Percentiles rank a stretch among this genome's conserved stretches.
Conservation (phyloP, 2,329 filamentous ascomycete genomes). For the Monilinia vaccinii-corymbosi region DNA sequence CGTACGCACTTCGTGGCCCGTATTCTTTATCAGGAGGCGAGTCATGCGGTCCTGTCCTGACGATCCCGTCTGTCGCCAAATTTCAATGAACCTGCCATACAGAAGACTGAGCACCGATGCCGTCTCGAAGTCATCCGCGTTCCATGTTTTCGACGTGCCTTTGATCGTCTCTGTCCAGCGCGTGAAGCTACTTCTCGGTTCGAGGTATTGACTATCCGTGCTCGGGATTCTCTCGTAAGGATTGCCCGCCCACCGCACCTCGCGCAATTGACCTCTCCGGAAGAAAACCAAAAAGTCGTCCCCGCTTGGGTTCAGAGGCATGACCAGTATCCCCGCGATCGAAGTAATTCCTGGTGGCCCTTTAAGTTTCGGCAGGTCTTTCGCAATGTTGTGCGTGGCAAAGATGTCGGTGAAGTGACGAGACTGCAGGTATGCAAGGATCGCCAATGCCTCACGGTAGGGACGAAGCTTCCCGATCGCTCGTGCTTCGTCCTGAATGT, state of each 20-base stretch:
- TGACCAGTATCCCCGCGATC: slow-evolving; percentile 73
- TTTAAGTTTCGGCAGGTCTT: slow-evolving; percentile 71
- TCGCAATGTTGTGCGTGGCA: slow-evolving; percentile 63
- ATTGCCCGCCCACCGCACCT: slow-evolving; percentile 75
- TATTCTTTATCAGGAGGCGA: slow-evolving; percentile 43
- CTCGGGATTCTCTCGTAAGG: slow-evolving; percentile 72
- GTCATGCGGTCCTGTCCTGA: slow-evolving; percentile 77
- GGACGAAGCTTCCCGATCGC: slow-evolving; percentile 69
- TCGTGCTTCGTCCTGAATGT: slow-evolving; percentile 82
- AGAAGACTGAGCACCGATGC: slow-evolving; percentile 80
- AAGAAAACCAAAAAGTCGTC: slow-evolving; percentile 88
- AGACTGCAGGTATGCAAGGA: slow-evolving; percentile 77
- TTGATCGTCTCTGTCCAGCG: slow-evolving; percentile 68
- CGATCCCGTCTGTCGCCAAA: slow-evolving; percentile 85
- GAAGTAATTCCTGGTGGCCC: slow-evolving; percentile 72
- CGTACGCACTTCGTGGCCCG: slow-evolving; percentile 71
- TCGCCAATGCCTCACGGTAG: slow-evolving; percentile 71
- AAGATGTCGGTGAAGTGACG: slow-evolving; percentile 65
- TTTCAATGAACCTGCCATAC: slow-evolving; percentile 79
- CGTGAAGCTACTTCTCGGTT: slow-evolving; percentile 72
- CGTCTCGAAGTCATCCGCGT: slow-evolving; percentile 78
- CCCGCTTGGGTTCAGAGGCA: slow-evolving; percentile 68
- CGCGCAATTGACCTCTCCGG: slow-evolving; percentile 63
- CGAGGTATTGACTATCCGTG: slow-evolving; percentile 59
- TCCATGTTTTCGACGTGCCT: slow-evolving; percentile 79